Conservation (phyloP, 2,329 filamentous ascomycete species). For the Ophiostoma sp. region DNA sequence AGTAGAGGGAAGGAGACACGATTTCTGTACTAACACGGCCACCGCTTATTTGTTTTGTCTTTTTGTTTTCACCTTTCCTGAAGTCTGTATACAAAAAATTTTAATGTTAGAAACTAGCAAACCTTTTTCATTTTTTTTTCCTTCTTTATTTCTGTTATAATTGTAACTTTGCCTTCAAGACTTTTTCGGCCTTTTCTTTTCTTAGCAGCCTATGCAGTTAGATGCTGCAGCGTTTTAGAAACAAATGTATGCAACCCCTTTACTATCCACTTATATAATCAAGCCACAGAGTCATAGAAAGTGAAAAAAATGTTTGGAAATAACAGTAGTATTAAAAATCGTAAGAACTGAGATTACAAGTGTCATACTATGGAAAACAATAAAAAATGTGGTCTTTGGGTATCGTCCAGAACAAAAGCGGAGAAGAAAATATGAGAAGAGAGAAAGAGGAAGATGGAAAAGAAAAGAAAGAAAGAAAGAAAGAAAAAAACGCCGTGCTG, state of each 20-base stretch:
- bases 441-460: neutral
- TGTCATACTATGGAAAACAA: slow-evolving; percentile 8
- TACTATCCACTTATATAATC: neutral
- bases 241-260: neutral
- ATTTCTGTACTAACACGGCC: no score
- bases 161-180: neutral
- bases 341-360: slow-evolving; percentile 13
- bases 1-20: slow-evolving; percentile 49
- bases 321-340: neutral
- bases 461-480: neutral
- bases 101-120: neutral
- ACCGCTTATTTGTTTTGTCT: neutral
- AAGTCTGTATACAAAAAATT: neutral
- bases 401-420: slow-evolving; percentile 22
- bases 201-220: neutral
- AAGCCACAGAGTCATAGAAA: no score
- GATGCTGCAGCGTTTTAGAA: slow-evolving; percentile 3
- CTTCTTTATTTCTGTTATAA: neutral
- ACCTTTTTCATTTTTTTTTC: slow-evolving; percentile 14
- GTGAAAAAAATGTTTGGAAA: neutral
- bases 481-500: neutral
- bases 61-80: neutral
- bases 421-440: slow-evolving; percentile 2
- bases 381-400: slow-evolving; percentile 23
- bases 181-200: neutral